These are phyloP conservation scores for Botrytis tulipae DNA, from an alignment of 2,329 filamentous ascomycete genomes.

Conservation along the genomic window DNA sequence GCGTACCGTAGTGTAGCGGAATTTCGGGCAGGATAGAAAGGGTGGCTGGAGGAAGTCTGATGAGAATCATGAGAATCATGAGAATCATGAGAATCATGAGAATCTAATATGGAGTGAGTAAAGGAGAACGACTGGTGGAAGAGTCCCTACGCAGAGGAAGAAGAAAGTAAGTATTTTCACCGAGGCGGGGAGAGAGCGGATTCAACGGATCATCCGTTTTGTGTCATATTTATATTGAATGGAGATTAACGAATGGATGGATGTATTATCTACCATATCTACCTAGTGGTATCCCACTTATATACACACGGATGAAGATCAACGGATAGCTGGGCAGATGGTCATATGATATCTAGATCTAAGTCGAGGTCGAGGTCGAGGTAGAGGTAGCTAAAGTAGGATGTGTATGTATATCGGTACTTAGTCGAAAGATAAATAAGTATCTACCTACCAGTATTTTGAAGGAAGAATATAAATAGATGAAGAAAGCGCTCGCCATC, in stretches of 20 bases:
- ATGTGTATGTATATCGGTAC: neutral
- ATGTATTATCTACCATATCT: neutral
- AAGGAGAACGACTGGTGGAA: neutral
- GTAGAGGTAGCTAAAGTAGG: neutral
- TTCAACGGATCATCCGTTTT: neutral
- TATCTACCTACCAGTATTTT: neutral
- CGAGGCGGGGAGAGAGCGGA: neutral
- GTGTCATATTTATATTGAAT: neutral
- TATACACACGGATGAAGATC: neutral
- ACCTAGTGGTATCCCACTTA: neutral
- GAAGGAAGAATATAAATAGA: neutral
- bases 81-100: neutral
- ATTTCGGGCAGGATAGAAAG: slow-evolving; percentile 1
- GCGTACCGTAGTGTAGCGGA: neutral
- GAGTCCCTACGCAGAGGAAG: neutral
- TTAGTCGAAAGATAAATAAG: neutral
- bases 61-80: neutral
- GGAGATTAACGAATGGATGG: neutral
- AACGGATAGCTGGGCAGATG: neutral
- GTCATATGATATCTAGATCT: neutral
- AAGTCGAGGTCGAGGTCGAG: neutral
- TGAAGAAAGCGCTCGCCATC: neutral
- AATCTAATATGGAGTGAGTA: neutral
- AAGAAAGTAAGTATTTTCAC: neutral
- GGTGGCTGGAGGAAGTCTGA: neutral